A percentile compares a stretch with the other conserved stretches of the same genome.
These are phyloP conservation scores for Hymenoscyphus scutula DNA, from an alignment of 2,329 filamentous ascomycete genomes.

Conservation along the genomic window DNA sequence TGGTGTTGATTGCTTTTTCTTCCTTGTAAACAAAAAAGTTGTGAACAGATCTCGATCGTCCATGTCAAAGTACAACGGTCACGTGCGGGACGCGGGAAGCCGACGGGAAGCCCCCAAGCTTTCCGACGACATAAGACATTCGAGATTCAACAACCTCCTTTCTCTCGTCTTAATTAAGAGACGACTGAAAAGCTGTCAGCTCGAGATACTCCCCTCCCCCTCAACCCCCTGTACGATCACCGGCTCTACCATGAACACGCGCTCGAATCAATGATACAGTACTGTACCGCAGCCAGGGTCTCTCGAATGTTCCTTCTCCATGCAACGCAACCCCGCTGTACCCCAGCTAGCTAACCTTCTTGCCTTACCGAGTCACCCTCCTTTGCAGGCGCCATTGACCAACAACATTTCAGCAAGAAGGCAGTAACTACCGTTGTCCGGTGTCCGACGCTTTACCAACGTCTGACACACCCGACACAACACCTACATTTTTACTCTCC, in stretches of 20 bases:
- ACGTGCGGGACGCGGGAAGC: no score
- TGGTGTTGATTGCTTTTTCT: no score
- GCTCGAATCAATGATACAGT: not conserved
- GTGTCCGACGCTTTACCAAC: not conserved
- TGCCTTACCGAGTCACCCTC: not conserved
- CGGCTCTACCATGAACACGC: not conserved
- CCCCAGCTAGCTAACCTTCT: not conserved
- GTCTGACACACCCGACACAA: not conserved
- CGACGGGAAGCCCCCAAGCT: no score
- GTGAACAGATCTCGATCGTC: no score
- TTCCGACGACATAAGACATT: no score
- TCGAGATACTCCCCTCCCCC: no score
- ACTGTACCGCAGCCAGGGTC: no score
- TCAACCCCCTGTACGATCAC: not conserved
- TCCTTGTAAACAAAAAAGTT: no score
- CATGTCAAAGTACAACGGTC: no score
- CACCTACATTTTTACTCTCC: not conserved
- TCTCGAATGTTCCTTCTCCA: not conserved
- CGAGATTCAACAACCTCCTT: no score
- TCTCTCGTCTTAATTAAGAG: not conserved
- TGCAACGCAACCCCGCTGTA: not conserved
- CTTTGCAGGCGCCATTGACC: conserved; percentile 1
- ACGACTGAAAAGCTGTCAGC: not conserved
- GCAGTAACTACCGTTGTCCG: not conserved
- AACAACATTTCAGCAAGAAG: not conserved